A percentile compares a stretch with the other conserved stretches of the same genome.
These are phyloP conservation scores for Schizonepeta tenuifolia DNA, from an alignment of 257 asterid genomes.

Conservation along the genomic window DNA sequence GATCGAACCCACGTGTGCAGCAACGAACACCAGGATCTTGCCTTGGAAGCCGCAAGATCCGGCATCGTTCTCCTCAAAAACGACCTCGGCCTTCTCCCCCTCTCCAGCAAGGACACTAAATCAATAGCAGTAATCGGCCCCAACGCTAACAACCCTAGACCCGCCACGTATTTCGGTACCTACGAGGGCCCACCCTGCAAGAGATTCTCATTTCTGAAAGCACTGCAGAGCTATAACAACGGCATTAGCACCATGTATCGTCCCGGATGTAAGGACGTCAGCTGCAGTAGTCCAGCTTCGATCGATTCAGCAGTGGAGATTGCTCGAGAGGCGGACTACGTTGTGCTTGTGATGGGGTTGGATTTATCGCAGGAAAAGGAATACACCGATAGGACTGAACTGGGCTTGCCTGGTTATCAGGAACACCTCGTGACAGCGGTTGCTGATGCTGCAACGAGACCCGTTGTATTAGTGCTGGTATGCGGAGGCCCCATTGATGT, in stretches of 20 bases:
- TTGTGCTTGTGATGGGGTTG: constrained; percentile 65
- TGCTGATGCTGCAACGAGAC: constrained; percentile 49
- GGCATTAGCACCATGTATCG: constrained; percentile 34
- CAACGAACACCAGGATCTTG: constrained; percentile 52
- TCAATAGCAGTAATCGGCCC: constrained; percentile 72
- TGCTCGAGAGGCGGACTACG: constrained; percentile 52
- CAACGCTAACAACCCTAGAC: constrained; percentile 44
- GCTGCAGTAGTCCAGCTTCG: constrained; percentile 47
- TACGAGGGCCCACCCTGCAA: constrained; percentile 70
- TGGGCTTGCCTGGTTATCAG: constrained; percentile 64
- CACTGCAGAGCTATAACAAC: constrained; percentile 38
- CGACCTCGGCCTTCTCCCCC: constrained; percentile 52
- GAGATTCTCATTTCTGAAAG: constrained; percentile 53
- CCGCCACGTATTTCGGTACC: constrained; percentile 46
- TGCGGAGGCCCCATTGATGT: constrained; percentile 74
- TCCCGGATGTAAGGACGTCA: constrained; percentile 47
- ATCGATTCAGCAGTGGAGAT: constrained; percentile 40
- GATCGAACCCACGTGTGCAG: constrained; percentile 48
- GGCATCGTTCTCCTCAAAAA: constrained; percentile 80
- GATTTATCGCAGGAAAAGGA: constrained; percentile 64
- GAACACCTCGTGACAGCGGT: constrained; percentile 40
- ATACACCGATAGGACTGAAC: constrained; percentile 45
- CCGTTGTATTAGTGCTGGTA: constrained; percentile 55
- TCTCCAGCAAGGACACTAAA: constrained; percentile 41
- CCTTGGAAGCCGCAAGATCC: constrained; percentile 62